Evolutionary conservation across 2,329 filamentous ascomycete genomes (phyloP), one percentile per base, ranked within the genome.

Genomic region (Acephala macrosclerotiorum): DNA sequence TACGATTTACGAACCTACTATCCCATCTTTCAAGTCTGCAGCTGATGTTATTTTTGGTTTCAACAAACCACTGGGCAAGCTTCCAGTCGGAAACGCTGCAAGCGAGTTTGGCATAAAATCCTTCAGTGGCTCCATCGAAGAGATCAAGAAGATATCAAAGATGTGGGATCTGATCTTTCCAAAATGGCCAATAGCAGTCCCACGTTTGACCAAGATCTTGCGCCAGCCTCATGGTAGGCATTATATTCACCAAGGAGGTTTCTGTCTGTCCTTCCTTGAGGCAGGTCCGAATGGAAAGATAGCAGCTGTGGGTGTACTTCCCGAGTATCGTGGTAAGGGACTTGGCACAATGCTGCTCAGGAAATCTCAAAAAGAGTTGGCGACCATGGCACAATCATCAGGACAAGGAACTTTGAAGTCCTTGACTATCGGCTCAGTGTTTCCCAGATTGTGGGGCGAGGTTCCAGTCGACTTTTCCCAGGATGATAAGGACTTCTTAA

Each of bases 391-490:
- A 25, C 58, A 75, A n/a, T 70, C 75, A 6, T 66, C 77, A 29
- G 73, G 33, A 75, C 73, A 58, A 68, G 72, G 63, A 38, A 20
- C 51, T 8, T 55, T 73, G 14, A 65, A 63, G 40, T 64, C 67
- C 40, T 64, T 77, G 12, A 66, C 63, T 6, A 71, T 78, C 22
- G 74, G 75, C 14, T 77, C 75, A 26, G 64, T 68, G 2, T 80
- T 80, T 49, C 81, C 81, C 36, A 74, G 81, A n/a, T 79, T 83
- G 66, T 83, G 80, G 79, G 80, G 80, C 5, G 79, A 79, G 2
- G 75, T 83, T 3, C 81, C 80, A 2, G 70, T 73, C 1, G 78
- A 81, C 58, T 71, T 83, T 36, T 70, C 77, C 6, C 68, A 74
- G 47, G 58, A 69, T 1, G 71, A 74, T 2, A 77, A 79, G 26